Evolutionary conservation across 495 filamentous ascomycete species (phyloP).

Genomic region (Extremus antarcticus): DNA sequence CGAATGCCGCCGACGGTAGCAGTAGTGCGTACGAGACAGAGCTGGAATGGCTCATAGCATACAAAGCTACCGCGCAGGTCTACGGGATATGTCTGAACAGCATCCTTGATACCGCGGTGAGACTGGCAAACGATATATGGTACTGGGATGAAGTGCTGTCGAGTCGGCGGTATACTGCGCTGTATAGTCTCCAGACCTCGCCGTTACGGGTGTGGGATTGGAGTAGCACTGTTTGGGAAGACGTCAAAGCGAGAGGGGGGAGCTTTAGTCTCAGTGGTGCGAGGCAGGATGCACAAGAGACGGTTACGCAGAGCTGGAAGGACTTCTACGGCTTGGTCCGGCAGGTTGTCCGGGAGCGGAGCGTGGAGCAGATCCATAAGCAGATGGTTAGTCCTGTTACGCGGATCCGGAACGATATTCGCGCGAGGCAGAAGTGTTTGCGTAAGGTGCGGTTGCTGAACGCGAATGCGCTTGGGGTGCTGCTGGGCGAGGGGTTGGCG

Average conservation of each 20-base stretch:
- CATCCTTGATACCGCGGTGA: slow-evolving; percentile 69
- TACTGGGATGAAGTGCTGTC: slow-evolving; percentile 85
- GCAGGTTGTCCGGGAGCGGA: slow-evolving; percentile 54
- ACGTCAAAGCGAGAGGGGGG: slow-evolving; percentile 38
- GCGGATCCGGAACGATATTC: slow-evolving; percentile 55
- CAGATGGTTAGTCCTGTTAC: slow-evolving; percentile 60
- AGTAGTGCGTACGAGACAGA: slow-evolving; percentile 49
- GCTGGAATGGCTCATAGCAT: slow-evolving; percentile 75
- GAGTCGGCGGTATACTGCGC: slow-evolving; percentile 55
- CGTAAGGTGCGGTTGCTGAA: slow-evolving; percentile 59
- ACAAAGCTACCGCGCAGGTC: slow-evolving; percentile 75
- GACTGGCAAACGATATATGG: slow-evolving; percentile 68
- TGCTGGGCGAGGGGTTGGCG: slow-evolving; percentile 69
- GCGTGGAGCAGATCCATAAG: slow-evolving; percentile 47
- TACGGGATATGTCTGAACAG: slow-evolving; percentile 66
- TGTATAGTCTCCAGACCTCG: slow-evolving; percentile 75
- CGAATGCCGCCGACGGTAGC: slow-evolving; percentile 8
- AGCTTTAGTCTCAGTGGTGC: slow-evolving; percentile 26
- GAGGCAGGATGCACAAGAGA: slow-evolving; percentile 10
- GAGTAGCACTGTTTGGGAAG: slow-evolving; percentile 49
- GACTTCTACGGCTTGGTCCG: slow-evolving; percentile 73
- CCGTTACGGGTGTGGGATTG: slow-evolving; percentile 60
- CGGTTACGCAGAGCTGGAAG: slow-evolving; percentile 45
- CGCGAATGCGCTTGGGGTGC: slow-evolving; percentile 74
- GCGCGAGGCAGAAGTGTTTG: slow-evolving; percentile 55